Evolutionary conservation across 2,329 filamentous ascomycete genomes (phyloP).

Genomic region (Apiospora arundinis): DNA sequence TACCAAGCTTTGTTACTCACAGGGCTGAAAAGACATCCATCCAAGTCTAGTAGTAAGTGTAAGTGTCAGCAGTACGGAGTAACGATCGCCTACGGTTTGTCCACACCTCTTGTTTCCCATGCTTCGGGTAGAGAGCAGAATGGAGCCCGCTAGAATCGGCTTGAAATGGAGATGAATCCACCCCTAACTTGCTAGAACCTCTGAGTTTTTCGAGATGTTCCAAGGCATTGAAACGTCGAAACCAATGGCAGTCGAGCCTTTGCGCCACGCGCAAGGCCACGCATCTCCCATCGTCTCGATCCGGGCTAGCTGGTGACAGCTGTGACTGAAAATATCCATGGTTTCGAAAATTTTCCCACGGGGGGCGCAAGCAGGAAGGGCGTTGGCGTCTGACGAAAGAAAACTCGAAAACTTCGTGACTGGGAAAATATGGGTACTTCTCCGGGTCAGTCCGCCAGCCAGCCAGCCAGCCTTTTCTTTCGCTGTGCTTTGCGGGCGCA

Average conservation of each 20-base stretch:
- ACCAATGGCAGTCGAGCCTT: not conserved
- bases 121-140: not conserved
- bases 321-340: not conserved
- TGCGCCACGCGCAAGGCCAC: not conserved
- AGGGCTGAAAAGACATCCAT: not conserved
- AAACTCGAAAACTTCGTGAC: constrained; percentile 6
- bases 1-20: not conserved
- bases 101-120: not conserved
- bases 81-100: too few species aligned
- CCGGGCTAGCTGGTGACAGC: constrained; percentile 6
- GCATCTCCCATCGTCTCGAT: not conserved
- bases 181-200: not conserved
- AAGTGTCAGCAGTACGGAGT: too few species aligned
- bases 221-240: not conserved
- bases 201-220: not conserved
- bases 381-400: not conserved
- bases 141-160: constrained; percentile 3
- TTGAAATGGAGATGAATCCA: constrained; percentile 10
- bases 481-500: not conserved
- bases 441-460: not conserved
- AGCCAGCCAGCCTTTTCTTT: not conserved
- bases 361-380: not conserved
- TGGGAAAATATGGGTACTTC: not conserved
- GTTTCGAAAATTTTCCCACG: not conserved
- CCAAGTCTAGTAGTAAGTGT: too few species aligned